Evolutionary conservation across 2,329 filamentous ascomycete genomes (phyloP).

Genomic region (Hymenotorrendiella dingleyae): DNA sequence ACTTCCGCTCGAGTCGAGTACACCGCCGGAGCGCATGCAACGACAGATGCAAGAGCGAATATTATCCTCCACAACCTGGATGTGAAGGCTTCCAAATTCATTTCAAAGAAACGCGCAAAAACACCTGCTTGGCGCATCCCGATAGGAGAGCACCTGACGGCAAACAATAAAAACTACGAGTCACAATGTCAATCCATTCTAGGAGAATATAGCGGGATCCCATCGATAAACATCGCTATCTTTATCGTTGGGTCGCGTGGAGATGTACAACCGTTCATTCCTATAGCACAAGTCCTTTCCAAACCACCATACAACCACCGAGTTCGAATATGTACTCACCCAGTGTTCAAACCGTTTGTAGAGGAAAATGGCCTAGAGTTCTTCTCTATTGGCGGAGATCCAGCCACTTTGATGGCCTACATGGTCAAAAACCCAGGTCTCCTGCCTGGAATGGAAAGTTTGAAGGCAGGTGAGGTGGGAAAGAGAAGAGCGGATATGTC

Average conservation of each 20-base stretch:
- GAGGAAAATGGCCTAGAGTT: slow-evolving; percentile 68
- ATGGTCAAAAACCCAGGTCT: slow-evolving; percentile 85
- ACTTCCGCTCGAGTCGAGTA: slow-evolving; percentile 13
- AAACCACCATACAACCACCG: slow-evolving; percentile 65
- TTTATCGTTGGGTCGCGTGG: slow-evolving; percentile 78
- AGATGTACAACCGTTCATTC: slow-evolving; percentile 73
- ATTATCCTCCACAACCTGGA: slow-evolving; percentile 15
- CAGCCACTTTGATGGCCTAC: slow-evolving; percentile 48
- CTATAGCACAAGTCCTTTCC: slow-evolving; percentile 60
- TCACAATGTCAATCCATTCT: slow-evolving; percentile 10
- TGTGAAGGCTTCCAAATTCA: slow-evolving; percentile 8
- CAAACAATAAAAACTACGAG: slow-evolving; percentile 17
- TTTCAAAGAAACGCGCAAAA: slow-evolving; percentile 14
- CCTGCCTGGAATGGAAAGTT: slow-evolving; percentile 71
- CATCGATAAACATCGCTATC: slow-evolving; percentile 65
- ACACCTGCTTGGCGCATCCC: slow-evolving; percentile 2
- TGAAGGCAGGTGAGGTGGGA: slow-evolving; percentile 69
- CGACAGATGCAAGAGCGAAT: slow-evolving; percentile 19
- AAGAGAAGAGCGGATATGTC: slow-evolving; percentile 67
- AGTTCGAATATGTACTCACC: slow-evolving; percentile 72
- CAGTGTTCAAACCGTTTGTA: slow-evolving; percentile 68
- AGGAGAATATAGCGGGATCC: slow-evolving; percentile 13
- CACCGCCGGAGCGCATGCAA: slow-evolving; percentile 12
- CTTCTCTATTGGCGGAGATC: slow-evolving; percentile 73
- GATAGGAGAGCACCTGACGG: slow-evolving; percentile 14